Percentiles rank a stretch among this genome's conserved stretches.
These are phyloP conservation scores for Kondoa subrosea DNA, from an alignment of 768 basidiomycete genomes.

Conservation along the genomic window DNA sequence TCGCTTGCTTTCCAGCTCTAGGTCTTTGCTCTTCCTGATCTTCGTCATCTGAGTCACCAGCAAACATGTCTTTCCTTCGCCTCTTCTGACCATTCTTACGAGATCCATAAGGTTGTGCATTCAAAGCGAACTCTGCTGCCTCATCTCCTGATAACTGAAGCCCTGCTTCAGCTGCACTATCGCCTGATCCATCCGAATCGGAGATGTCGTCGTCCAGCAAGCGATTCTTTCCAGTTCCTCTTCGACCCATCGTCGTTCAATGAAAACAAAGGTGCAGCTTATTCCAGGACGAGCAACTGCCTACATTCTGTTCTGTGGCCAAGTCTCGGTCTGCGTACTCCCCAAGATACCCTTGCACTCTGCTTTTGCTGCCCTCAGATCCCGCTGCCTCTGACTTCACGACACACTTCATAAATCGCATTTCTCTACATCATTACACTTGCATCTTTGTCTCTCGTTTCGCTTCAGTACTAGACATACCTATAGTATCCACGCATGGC, in stretches of 20 bases:
- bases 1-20: neutral
- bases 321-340: too few species aligned
- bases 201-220: neutral
- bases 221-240: neutral
- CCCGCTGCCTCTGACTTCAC: too few species aligned
- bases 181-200: conserved; percentile 7
- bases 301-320: neutral
- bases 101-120: neutral
- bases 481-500: neutral
- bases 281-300: too few species aligned
- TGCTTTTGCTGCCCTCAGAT: too few species aligned
- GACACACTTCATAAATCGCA: neutral
- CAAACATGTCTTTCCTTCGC: conserved; percentile 55
- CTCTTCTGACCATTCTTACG: conserved; percentile 47
- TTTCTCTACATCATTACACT: neutral
- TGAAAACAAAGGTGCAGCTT: neutral
- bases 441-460: neutral
- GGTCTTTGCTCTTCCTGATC: conserved; percentile 37
- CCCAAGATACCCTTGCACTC: too few species aligned
- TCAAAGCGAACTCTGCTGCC: neutral
- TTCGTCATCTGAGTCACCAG: conserved; percentile 57
- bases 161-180: neutral
- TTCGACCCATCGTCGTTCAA: neutral
- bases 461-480: neutral
- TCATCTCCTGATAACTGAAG: neutral